Base-by-base conservation (phyloP, 1,139 yeast genomes). In the Diutina pseudorugosa region DNA sequence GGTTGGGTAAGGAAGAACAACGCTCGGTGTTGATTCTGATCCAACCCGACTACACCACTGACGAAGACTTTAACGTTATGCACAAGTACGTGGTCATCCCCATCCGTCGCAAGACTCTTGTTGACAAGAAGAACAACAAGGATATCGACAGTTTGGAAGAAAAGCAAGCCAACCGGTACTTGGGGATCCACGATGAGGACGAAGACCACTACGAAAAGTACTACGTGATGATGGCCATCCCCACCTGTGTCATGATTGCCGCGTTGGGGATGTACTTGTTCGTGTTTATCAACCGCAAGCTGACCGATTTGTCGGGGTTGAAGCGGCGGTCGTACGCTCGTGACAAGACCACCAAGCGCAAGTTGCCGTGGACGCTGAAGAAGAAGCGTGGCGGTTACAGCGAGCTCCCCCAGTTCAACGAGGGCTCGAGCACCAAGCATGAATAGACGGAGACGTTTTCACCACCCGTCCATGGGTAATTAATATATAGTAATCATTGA, bases 41-140 rank as follows among this genome's bases (percentile, higher is more conserved):
- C 50, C 95, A 87, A 63, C 94, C 95, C 2, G 85, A 82, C 55
- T 71, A 70, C 50, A 71, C 83, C 18, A 62, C 71, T 2, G 90
- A 83, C 62, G 88, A 82, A 2, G 90, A 84, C 2, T 84, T 83
- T 59, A 75, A 80, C 55, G 70, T 79, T 33, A 59, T 68, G 55
- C 58, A 69, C 36, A 72, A 84, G 53, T 80, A 80, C 42, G 73
- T 84, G 14, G 69, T 81, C 8, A 69, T 85, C 53, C 79, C 75
- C 55, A 72, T 88, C 52, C 72, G 77, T 54, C 69, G 71, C 57
- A 82, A 83, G 25, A 75, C 84, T 16, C 75, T 73, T 54, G 90
- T 86, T 23, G 70, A 72, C 54, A 86, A 83, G 61, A 80, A 75
- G 47, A 74, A 79, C 25, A 76, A 78, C 58, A 75, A 70, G 52